Base-by-base conservation (phyloP, 257 asterid species). In the Echites panduratus region DNA sequence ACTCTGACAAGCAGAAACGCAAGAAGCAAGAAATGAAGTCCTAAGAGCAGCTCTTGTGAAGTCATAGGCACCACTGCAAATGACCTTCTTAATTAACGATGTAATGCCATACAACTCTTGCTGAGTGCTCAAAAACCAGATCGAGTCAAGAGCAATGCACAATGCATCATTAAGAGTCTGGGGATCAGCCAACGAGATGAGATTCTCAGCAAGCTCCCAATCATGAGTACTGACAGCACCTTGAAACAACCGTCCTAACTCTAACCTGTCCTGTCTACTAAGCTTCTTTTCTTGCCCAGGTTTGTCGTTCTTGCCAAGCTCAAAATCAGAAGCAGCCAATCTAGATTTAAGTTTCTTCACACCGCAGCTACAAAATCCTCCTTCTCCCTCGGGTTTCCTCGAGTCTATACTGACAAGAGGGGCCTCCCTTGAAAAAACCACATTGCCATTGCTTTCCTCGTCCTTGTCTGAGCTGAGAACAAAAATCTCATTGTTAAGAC, bases 1-100 rank as follows among this genome's bases (percentile, higher is more conserved):
- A 79, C 98, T 94, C 85, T 91, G 97, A 77, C 99, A 94, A 68
- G 99, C 99, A 65, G 98, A 89, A 78, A 95, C 98, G 67, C 98
- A 89, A 1, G 99, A 92, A 79, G 99, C 98, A 57, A 95, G 98
- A 84, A 95, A 95, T 22, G 98, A 95, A 72, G 99, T 95, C 87
- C 99, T 86, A 43, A 95, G 90, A 11, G 91, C 92, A 68, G 98
- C 99, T 77, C 99, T 82, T n/a, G 95, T 91, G 76, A 91, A 95
- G 83, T 92, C 99, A 78, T 77, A 88, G 0, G 99, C 99, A 74
- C 99, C 99, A 79, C 88, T 87, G 50, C 85, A 74, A 32, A 95
- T 85, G 48, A 91, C 84, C 85, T 88, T 94, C 88, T 87, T 90
- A 78, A 92, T 92, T 82, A 91, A 80, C 49, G 87, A 91, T 49